Evolutionary conservation across 1,284 basidiomycete species (phyloP).

Genomic region (Marasmius sp.): DNA sequence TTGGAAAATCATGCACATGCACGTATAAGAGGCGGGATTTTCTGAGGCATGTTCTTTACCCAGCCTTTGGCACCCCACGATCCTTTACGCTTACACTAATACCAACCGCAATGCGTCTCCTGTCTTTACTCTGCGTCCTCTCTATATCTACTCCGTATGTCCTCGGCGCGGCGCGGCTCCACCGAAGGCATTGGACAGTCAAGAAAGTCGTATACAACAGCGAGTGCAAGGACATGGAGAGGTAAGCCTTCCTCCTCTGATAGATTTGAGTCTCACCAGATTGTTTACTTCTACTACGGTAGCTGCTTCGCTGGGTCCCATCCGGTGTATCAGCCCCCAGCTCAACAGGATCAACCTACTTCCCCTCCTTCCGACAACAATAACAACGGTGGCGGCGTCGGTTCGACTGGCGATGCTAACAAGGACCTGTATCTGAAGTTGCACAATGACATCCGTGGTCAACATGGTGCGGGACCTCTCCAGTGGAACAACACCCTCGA

Average conservation of each 20-base stretch:
- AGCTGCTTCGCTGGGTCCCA: not conserved
- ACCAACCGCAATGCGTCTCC: not conserved
- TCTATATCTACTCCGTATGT: not conserved
- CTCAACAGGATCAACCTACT: not conserved
- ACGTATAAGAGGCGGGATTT: not conserved
- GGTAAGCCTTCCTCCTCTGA: no score
- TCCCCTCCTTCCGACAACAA: not conserved
- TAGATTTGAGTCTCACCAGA: no score
- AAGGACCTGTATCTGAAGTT: not conserved
- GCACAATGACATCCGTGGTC: slow-evolving; percentile 1
- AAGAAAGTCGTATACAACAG: not conserved
- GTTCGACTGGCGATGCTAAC: not conserved
- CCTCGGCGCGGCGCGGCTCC: not conserved
- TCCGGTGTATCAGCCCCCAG: not conserved
- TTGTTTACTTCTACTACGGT: not conserved
- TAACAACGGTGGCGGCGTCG: not conserved
- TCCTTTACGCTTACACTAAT: not conserved
- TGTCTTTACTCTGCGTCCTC: not conserved
- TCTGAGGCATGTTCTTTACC: not conserved
- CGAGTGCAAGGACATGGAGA: not conserved
- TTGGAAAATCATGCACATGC: no score
- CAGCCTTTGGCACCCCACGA: not conserved
- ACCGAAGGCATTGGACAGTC: not conserved
- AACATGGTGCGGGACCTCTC: slow-evolving; percentile 1
- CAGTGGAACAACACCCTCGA: slow-evolving; percentile 4